Base-by-base conservation (phyloP, 768 basidiomycete species). In the Suillus plorans region DNA sequence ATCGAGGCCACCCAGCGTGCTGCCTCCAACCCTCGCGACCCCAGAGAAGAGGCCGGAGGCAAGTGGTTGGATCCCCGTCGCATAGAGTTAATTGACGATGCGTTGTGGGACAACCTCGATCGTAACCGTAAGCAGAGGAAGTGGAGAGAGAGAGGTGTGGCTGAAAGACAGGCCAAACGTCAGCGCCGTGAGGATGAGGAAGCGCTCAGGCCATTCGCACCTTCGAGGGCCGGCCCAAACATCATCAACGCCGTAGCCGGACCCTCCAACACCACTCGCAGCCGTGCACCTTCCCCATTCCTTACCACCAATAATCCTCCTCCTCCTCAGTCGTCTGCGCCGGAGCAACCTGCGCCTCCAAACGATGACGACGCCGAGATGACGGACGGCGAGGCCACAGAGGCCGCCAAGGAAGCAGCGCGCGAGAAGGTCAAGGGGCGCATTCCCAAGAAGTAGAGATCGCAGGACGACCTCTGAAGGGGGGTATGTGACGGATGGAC, bases 331-430 rank as follows among this genome's bases (percentile, higher is more conserved):
- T 8, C 44, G 0, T 9, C 20, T 0, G 44, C 20, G 8, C 44
- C 44, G 0, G 20, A n/a, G 9, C 8, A 9, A 0, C 44, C 44
- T 0, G 7, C 44, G 0, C 44, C 18, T 4, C 20, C 44, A 1
- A 10, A 10, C 0, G 20, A 45, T 0, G 20, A 10, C 2, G 44
- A 45, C 9, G 1, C 20, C 3, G 4, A 45, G 18, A 45, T 45
- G 44, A 20, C 4, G 7, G 44, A 45, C 0, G 8, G 9, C 0
- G 20, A n/a, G 10, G 10, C 20, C 8, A n/a, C 20, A 0, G 20
- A 45, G 1, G 20, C 18, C 0, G 20, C 4, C 9, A n/a, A 20
- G 7, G 44, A 45, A 3, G 44, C 44, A 0, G 9, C 9, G 0
- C 20, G 20, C 3, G 20, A 8, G 0, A n/a, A n/a, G 44, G 44